Conservation (phyloP, 108 stramenopile species). For the Aurantiochytrium sp. region DNA sequence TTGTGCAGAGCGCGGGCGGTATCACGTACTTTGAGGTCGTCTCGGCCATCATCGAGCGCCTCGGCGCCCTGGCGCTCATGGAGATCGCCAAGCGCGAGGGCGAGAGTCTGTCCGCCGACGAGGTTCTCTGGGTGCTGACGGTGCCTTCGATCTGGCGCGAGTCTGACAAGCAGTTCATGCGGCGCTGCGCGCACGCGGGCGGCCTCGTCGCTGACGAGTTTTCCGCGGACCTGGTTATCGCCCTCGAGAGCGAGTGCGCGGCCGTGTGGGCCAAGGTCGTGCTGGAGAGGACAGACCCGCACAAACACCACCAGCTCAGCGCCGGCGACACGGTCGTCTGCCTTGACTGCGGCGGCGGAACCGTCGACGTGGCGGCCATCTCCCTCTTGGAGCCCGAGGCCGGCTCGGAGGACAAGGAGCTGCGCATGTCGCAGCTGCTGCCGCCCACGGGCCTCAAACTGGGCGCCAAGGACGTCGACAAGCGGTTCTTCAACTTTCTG, state of each 20-base stretch:
- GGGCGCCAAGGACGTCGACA: not conserved
- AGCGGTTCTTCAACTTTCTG: not conserved
- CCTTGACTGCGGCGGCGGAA: slow-evolving; percentile 15
- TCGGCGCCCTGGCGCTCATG: not conserved
- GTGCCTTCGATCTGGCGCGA: slow-evolving; percentile 24
- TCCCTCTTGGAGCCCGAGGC: not conserved
- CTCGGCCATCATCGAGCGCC: not conserved
- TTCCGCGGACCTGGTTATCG: not conserved
- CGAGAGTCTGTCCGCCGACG: not conserved
- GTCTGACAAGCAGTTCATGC: slow-evolving; percentile 28
- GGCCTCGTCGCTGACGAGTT: not conserved
- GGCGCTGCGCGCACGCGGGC: not conserved
- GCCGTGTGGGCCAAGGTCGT: not conserved
- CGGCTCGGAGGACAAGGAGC: not conserved
- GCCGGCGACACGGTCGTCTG: not conserved
- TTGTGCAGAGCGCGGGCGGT: not conserved
- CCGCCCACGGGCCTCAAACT: not conserved
- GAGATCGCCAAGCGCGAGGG: not conserved
- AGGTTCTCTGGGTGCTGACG: not conserved
- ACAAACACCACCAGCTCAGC: not conserved
- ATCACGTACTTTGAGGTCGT: not conserved
- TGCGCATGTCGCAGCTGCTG: not conserved
- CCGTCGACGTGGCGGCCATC: not conserved
- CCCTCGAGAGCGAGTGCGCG: slow-evolving; percentile 20
- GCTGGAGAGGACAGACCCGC: not conserved